phyloP scores from a whole-genome alignment of 805 yeast genomes.

The Saccharomycopsis babjevae region DNA sequence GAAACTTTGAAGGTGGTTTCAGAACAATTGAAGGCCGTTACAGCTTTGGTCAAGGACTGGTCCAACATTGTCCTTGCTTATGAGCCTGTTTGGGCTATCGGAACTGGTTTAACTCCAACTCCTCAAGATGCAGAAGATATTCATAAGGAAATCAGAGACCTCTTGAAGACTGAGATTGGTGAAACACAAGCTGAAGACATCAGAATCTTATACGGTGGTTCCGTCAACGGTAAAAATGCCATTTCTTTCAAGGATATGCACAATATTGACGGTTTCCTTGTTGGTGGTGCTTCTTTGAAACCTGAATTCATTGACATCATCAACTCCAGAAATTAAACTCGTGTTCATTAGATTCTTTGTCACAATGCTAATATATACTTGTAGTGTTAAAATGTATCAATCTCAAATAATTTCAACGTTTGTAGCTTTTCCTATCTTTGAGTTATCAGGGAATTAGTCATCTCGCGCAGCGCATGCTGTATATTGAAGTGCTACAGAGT shows the following conservation, averaged over 20 bases:
- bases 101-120: slow-evolving; percentile 98
- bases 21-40: slow-evolving; percentile 84
- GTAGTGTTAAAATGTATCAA: neutral
- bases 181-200: slow-evolving; percentile 61
- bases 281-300: slow-evolving; percentile 98
- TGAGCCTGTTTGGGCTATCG: slow-evolving; percentile 99
- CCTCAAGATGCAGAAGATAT: slow-evolving; percentile 96
- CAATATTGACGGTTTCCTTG: slow-evolving; percentile 97
- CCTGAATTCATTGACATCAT: slow-evolving; percentile 95
- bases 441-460: too few species aligned
- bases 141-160: slow-evolving; percentile 80
- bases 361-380: neutral
- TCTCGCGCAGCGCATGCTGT: too few species aligned
- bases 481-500: too few species aligned
- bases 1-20: slow-evolving; percentile 77
- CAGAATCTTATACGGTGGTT: slow-evolving; percentile 97
- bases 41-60: slow-evolving; percentile 81
- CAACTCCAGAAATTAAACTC: slow-evolving; percentile 68
- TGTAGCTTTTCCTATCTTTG: too few species aligned
- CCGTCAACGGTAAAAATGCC: slow-evolving; percentile 93
- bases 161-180: slow-evolving; percentile 70
- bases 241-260: slow-evolving; percentile 79
- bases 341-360: neutral
- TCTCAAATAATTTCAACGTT: too few species aligned
- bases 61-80: slow-evolving; percentile 86